Evolutionary conservation across 2,329 filamentous ascomycete genomes (phyloP).

Genomic region (Trichophyton verrucosum): DNA sequence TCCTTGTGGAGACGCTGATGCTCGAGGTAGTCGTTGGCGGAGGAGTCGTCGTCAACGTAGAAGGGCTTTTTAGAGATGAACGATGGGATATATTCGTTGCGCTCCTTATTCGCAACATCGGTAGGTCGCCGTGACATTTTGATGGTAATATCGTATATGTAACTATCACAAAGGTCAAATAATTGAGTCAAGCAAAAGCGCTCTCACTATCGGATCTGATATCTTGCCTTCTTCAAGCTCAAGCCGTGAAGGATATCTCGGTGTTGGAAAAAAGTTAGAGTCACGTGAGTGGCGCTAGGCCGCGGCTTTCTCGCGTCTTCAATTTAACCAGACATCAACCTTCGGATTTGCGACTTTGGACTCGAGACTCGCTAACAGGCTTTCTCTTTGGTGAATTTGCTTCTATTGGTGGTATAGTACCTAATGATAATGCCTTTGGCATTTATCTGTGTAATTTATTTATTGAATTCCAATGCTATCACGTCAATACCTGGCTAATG

Average conservation of each 20-base stretch:
- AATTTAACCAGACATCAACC: not conserved
- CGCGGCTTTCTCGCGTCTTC: not conserved
- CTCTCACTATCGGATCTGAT: not conserved
- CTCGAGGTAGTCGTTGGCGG: conserved; percentile 78
- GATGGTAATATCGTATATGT: not conserved
- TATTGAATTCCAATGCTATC: not conserved
- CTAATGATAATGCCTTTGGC: not conserved
- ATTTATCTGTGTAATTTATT: not conserved
- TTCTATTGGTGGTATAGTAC: not conserved
- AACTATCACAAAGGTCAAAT: not conserved
- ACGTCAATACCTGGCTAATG: conserved; percentile 33
- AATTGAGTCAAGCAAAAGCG: not conserved
- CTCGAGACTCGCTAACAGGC: not conserved
- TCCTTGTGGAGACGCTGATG: conserved; percentile 77
- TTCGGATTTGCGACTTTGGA: not conserved
- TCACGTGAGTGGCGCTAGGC: not conserved
- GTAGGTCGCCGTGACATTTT: conserved; percentile 39
- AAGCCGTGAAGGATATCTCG: not conserved
- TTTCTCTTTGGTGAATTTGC: not conserved
- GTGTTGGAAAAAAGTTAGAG: not conserved
- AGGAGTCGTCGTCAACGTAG: conserved; percentile 69
- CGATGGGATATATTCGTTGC: conserved; percentile 95
- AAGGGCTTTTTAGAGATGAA: conserved; percentile 98
- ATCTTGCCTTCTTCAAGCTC: not conserved
- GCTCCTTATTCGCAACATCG: conserved; percentile 57